Evolutionary conservation across 2,329 filamentous ascomycete species (phyloP).

Genomic region (Westerdykella aurantiaca): DNA sequence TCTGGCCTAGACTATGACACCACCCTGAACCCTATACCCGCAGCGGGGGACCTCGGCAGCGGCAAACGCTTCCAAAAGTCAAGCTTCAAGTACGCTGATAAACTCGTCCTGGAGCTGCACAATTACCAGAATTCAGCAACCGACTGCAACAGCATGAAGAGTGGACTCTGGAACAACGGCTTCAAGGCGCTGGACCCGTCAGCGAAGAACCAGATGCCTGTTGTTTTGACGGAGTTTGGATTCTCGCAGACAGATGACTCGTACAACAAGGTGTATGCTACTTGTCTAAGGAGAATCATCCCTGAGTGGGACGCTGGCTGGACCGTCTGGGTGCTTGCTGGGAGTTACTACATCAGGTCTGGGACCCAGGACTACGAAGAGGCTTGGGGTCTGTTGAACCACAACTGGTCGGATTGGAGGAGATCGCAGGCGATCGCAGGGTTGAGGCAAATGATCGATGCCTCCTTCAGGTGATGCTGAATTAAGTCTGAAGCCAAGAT

Average conservation of each 20-base stretch:
- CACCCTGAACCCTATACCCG: constrained; percentile 48
- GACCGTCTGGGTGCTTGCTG: constrained; percentile 55
- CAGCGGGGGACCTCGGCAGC: constrained; percentile 45
- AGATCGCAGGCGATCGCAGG: constrained; percentile 30
- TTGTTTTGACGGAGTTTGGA: constrained; percentile 57
- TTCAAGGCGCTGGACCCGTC: constrained; percentile 48
- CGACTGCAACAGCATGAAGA: constrained; percentile 45
- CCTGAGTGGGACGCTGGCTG: constrained; percentile 54
- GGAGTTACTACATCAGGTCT: constrained; percentile 53
- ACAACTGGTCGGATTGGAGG: constrained; percentile 40
- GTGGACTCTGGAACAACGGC: constrained; percentile 47
- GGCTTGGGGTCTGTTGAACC: constrained; percentile 48
- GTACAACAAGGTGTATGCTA: constrained; percentile 46
- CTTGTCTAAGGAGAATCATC: constrained; percentile 51
- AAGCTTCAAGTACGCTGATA: constrained; percentile 49
- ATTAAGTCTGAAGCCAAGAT: no score
- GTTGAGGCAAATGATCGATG: constrained; percentile 50
- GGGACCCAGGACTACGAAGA: constrained; percentile 49
- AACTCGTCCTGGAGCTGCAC: constrained; percentile 57
- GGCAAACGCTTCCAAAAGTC: constrained; percentile 43
- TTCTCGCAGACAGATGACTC: constrained; percentile 43
- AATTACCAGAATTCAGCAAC: constrained; percentile 52
- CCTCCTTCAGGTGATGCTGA: constrained; percentile 4
- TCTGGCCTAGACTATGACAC: constrained; percentile 56
- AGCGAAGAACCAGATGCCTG: constrained; percentile 44